Evolutionary conservation across 2,329 filamentous ascomycete genomes (phyloP).

Genomic region (Diaporthe sp.): DNA sequence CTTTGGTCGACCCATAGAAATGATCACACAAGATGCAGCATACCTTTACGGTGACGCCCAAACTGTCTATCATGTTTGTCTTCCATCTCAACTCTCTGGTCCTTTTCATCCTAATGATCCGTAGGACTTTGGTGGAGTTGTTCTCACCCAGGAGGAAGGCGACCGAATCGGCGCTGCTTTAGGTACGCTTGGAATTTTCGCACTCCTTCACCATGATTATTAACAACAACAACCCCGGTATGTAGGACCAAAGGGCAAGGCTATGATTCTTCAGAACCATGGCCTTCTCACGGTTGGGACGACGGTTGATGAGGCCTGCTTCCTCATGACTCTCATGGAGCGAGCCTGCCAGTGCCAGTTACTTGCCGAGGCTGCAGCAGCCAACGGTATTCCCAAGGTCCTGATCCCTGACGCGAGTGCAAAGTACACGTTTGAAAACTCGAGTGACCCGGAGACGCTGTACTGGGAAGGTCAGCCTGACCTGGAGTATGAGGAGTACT

Average conservation of each 20-base stretch:
- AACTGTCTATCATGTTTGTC: constrained; percentile 64
- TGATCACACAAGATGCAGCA: constrained; percentile 68
- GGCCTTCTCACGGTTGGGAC: constrained; percentile 73
- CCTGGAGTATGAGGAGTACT: background rate
- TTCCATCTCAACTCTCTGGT: background rate
- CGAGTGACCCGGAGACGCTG: background rate
- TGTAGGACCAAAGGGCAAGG: constrained; percentile 45
- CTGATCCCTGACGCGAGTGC: background rate
- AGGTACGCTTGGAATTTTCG: constrained; percentile 50
- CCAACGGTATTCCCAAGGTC: background rate
- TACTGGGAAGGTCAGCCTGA: constrained; percentile 1
- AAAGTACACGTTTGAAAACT: constrained; percentile 5
- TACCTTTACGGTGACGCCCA: constrained; percentile 65
- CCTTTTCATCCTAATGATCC: background rate
- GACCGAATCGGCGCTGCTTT: constrained; percentile 69
- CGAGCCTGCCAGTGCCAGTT: constrained; percentile 26
- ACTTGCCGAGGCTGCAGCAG: background rate
- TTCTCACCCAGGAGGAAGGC: constrained; percentile 73
- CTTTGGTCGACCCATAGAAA: constrained; percentile 67
- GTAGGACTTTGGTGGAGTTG: constrained; percentile 70
- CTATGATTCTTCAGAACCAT: constrained; percentile 69
- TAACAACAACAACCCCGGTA: background rate
- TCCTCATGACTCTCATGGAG: constrained; percentile 64
- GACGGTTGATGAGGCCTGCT: constrained; percentile 78
- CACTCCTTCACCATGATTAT: background rate